Conservation (phyloP, 2,329 filamentous ascomycete species). For the Paraphoma sp. region DNA sequence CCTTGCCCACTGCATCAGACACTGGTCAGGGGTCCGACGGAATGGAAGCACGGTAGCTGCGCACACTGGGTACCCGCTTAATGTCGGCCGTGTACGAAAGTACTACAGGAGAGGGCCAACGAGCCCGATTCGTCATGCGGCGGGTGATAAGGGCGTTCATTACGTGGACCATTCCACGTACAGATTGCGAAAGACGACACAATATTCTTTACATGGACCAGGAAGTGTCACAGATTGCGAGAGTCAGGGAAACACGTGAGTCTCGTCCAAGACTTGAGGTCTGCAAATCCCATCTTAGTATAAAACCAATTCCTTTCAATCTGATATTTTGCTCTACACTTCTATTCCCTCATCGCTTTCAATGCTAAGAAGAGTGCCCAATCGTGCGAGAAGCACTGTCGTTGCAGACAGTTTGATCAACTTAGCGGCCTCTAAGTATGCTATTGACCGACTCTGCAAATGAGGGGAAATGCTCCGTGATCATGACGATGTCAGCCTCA, state of each 20-base stretch:
- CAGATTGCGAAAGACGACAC: background rate
- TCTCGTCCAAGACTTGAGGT: no score
- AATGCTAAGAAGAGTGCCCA: no score
- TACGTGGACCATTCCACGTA: background rate
- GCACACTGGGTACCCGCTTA: slow-evolving; percentile 18
- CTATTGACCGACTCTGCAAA: background rate
- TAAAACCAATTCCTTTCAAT: no score
- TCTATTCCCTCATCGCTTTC: no score
- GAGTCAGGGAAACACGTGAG: no score
- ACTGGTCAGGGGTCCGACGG: slow-evolving; percentile 20
- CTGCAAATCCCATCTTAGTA: no score
- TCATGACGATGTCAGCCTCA: background rate
- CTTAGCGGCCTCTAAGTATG: no score
- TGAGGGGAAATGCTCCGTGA: background rate
- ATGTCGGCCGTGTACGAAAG: slow-evolving; percentile 6
- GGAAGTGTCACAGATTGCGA: no score
- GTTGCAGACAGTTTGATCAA: no score
- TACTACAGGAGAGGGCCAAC: slow-evolving; percentile 1
- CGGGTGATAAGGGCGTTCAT: background rate
- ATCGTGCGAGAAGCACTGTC: no score
- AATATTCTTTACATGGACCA: no score
- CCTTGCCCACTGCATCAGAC: slow-evolving; percentile 16
- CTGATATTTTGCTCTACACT: no score
- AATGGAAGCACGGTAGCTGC: slow-evolving; percentile 11
- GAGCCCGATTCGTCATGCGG: background rate